Base-by-base conservation (phyloP, 441 rosid genomes). In the Jatropha podagrica region DNA sequence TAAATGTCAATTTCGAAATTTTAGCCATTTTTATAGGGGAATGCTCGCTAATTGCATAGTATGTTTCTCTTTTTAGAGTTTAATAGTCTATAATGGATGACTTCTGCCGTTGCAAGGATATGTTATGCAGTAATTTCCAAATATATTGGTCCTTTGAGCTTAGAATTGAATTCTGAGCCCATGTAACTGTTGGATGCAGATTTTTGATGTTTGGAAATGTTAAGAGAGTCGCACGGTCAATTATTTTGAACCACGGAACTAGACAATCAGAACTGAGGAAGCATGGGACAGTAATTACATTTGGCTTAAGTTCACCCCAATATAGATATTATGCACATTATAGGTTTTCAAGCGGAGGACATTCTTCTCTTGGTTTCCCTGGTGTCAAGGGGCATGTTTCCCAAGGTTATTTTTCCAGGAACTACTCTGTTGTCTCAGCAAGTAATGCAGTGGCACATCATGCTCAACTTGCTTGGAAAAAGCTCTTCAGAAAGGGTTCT, bases 401-500 rank as follows among this genome's bases (percentile, higher is more conserved):
- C 11, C 60, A 71, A 74, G 66, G 65, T 73, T 72, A 64, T 73
- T 73, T 80, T 73, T 55, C 83, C 59, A 78, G 89, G 80, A 86
- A 77, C 67, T 88, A 86, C 71, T 77, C 89, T n/a, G 56, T 80
- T 65, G 74, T 76, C 56, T 78, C 88, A 15, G 85, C 81, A 8
- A 83, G 85, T 73, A 81, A 71, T 78, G 77, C 71, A 13, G 85
- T 84, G 76, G 74, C 85, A 44, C 88, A 80, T 76, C 89, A 83
- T 72, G 90, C 93, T 0, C 90, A 87, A 83, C 79, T 83, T 80
- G 85, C 90, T 75, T 96, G 93, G 94, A 90, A 81, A 79, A 90
- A 88, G 87, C 78, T 90, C 48, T 85, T 80, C 41, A 59, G 48
- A 59, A 88, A 81, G 41, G 86, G 80, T 72, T 86, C 78, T 86